phyloP scores from a whole-genome alignment of 2,329 filamentous ascomycete species.

The Stagonosporopsis tanaceti region DNA sequence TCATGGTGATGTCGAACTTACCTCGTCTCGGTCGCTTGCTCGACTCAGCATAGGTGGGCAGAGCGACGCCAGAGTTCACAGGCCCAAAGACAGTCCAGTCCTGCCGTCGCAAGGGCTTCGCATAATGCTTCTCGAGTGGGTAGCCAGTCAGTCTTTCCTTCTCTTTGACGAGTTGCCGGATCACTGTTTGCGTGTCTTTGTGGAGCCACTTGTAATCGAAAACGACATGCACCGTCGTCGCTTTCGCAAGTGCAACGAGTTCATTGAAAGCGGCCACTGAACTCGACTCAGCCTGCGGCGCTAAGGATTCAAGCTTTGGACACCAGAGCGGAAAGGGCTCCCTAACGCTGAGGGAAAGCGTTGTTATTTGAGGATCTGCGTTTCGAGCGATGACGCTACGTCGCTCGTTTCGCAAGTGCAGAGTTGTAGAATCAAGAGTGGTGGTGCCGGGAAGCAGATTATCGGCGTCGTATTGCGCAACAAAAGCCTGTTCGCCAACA shows the following conservation, averaged over 20 bases:
- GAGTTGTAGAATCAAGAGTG: not conserved
- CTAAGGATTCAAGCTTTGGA: not conserved
- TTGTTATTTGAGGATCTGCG: not conserved
- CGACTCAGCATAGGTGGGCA: not conserved
- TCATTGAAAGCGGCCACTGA: not conserved
- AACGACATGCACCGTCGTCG: not conserved
- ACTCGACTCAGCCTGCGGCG: not conserved
- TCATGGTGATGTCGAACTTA: not conserved
- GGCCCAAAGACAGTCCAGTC: conserved; percentile 10
- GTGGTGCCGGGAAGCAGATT: not conserved
- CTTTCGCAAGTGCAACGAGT: not conserved
- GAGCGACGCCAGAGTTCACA: not conserved
- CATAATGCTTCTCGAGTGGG: not conserved
- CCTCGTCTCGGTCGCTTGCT: not conserved
- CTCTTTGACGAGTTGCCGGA: not conserved
- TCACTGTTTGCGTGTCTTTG: not conserved
- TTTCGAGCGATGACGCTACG: not conserved
- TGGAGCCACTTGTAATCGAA: conserved; percentile 4
- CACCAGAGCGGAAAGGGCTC: not conserved
- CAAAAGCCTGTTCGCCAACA: not conserved
- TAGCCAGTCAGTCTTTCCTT: not conserved
- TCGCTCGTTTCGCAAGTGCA: not conserved
- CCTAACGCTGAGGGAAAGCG: not conserved
- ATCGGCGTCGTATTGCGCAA: conserved; percentile 7
- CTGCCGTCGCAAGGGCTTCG: not conserved